These are phyloP conservation scores for Physaria fendleri DNA, from an alignment of 345 rosid genomes.

Conservation along the genomic window DNA sequence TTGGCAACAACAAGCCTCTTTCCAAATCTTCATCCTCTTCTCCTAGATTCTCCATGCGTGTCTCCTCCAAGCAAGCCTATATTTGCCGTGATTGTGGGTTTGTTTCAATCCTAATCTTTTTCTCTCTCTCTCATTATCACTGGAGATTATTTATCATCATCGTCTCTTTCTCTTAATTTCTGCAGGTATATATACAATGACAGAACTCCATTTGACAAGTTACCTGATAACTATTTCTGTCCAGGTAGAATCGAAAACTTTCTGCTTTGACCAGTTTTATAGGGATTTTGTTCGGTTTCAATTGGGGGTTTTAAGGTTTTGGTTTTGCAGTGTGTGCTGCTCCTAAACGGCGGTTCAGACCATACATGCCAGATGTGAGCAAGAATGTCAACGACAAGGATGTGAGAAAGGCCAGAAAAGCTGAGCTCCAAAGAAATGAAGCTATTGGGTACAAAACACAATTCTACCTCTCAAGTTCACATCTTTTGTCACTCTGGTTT, in stretches of 20 bases:
- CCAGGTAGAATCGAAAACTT: slow-evolving; percentile 41
- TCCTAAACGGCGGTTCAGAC: slow-evolving; percentile 81
- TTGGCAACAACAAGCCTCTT: slow-evolving; percentile 7
- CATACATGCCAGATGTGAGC: slow-evolving; percentile 52
- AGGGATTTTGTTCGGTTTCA: neutral
- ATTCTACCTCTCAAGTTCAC: neutral
- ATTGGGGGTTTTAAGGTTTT: neutral
- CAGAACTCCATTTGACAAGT: slow-evolving; percentile 80
- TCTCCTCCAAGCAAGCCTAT: slow-evolving; percentile 74
- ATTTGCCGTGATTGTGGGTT: slow-evolving; percentile 98
- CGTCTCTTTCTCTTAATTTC: neutral
- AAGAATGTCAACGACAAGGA: slow-evolving; percentile 55
- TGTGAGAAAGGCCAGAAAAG: slow-evolving; percentile 73
- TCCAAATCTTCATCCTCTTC: slow-evolving; percentile 29
- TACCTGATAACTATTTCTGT: slow-evolving; percentile 71
- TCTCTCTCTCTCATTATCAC: neutral
- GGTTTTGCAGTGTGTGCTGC: slow-evolving; percentile 87
- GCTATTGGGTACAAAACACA: slow-evolving; percentile 61
- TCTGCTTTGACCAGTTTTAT: neutral
- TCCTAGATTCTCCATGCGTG: slow-evolving; percentile 70
- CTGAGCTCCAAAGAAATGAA: slow-evolving; percentile 61
- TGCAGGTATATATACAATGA: slow-evolving; percentile 83
- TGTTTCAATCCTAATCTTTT: neutral
- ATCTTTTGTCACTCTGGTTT: neutral
- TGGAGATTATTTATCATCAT: neutral